Evolutionary conservation across 192 early-diverging fungal genomes (phyloP).

Genomic region (Chytriomyces sp.): DNA sequence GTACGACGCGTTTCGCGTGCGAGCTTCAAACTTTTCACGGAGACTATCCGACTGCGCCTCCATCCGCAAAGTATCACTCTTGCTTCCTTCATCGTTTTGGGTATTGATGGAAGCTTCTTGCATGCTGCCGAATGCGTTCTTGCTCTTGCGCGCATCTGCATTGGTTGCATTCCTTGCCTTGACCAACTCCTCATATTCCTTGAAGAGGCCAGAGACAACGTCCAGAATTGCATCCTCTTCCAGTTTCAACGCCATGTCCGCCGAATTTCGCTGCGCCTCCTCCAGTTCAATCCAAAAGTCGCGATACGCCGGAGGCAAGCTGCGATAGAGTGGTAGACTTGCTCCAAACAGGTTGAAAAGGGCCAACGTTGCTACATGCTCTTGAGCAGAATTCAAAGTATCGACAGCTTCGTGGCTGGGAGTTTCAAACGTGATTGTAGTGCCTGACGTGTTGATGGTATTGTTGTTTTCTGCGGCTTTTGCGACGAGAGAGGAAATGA

Average conservation of each 20-base stretch:
- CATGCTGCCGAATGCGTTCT: constrained; percentile 3
- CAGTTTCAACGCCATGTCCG: not conserved
- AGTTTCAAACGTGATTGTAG: not conserved
- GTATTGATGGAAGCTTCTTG: not conserved
- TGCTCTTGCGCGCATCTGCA: too few species aligned
- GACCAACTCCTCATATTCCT: constrained; percentile 3
- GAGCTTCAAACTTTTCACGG: constrained; percentile 38
- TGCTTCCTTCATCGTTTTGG: constrained; percentile 31
- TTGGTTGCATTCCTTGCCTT: too few species aligned
- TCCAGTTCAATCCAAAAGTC: constrained; percentile 66
- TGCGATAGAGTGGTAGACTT: constrained; percentile 56
- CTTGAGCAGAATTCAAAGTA: constrained; percentile 50
- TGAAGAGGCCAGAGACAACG: constrained; percentile 17
- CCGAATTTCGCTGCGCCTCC: constrained; percentile 36
- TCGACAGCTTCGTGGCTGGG: not conserved
- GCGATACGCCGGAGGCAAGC: constrained; percentile 61
- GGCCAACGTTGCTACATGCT: constrained; percentile 57
- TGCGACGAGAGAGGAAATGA: too few species aligned
- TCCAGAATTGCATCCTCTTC: constrained; percentile 5
- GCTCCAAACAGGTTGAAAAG: constrained; percentile 50
- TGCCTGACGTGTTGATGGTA: not conserved
- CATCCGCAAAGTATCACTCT: not conserved
- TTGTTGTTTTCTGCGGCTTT: too few species aligned
- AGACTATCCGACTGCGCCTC: constrained; percentile 35
- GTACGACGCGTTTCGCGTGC: constrained; percentile 47